phyloP scores from a whole-genome alignment of 768 basidiomycete species.

The Gelatoporia subvermispora region DNA sequence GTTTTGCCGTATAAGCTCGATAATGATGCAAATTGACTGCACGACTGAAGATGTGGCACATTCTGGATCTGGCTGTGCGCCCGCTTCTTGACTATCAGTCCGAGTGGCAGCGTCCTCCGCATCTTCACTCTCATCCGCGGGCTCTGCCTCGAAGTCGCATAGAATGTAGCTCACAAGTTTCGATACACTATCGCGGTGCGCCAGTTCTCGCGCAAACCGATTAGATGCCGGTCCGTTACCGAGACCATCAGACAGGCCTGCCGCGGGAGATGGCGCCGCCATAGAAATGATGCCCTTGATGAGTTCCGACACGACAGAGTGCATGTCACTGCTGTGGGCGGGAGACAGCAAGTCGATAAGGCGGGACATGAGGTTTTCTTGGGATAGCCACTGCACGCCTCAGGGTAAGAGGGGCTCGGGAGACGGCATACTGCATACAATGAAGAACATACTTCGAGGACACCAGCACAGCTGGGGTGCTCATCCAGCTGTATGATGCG shows the following conservation, averaged over 20 bases:
- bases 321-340: conserved; percentile 64
- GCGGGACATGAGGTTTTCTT: conserved; percentile 75
- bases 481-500: conserved; percentile 90
- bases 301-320: conserved; percentile 83
- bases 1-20: conserved; percentile 94
- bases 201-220: conserved; percentile 84
- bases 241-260: conserved; percentile 64
- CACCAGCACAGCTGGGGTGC: conserved; percentile 71
- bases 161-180: conserved; percentile 77
- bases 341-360: conserved; percentile 84
- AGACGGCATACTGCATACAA: conserved; percentile 25
- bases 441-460: conserved; percentile 72
- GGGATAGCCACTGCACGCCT: conserved; percentile 75
- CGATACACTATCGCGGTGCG: conserved; percentile 61
- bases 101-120: conserved; percentile 11
- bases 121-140: conserved; percentile 2
- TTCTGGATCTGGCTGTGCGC: conserved; percentile 38
- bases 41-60: conserved; percentile 74
- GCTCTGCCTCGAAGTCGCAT: conserved; percentile 46
- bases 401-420: conserved; percentile 27
- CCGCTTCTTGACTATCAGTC: too few relatives aligned
- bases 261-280: conserved; percentile 81
- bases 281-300: conserved; percentile 94
- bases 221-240: conserved; percentile 77
- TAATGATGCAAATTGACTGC: conserved; percentile 81